A percentile compares a stretch with the other conserved stretches of the same genome.
Evolutionary conservation across 495 filamentous ascomycete species (phyloP).

Genomic region (Xylaria venustula): DNA sequence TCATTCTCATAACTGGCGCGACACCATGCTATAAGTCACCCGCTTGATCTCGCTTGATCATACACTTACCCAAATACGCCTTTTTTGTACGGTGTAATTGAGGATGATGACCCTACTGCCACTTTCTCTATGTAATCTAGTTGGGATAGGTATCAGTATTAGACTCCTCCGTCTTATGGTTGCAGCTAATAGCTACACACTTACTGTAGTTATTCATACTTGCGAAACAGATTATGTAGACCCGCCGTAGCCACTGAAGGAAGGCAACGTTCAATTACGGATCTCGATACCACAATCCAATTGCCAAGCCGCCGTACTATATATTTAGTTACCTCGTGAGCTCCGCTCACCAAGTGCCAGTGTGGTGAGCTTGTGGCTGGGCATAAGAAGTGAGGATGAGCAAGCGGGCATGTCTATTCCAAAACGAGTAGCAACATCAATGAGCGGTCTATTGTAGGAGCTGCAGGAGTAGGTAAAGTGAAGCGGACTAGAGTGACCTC

Average conservation of each 20-base stretch:
- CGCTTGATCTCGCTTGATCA: neutral
- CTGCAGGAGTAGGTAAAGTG: neutral
- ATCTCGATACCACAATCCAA: neutral
- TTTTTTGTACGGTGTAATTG: neutral
- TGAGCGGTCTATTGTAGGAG: neutral
- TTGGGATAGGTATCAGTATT: too few species aligned
- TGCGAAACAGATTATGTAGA: too few species aligned
- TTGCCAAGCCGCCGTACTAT: slow-evolving; percentile 3
- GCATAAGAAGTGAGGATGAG: neutral
- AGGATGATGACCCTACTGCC: neutral
- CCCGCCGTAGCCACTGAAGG: too few species aligned
- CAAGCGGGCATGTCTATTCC: neutral
- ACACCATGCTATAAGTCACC: neutral
- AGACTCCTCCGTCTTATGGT: too few species aligned
- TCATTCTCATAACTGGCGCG: neutral
- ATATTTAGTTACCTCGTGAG: neutral
- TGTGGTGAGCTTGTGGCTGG: neutral
- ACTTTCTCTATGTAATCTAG: too few species aligned
- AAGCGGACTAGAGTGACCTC: neutral
- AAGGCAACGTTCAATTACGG: neutral
- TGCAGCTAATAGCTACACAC: too few species aligned
- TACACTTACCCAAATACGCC: neutral
- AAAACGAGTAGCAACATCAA: neutral
- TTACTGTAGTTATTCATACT: too few species aligned
- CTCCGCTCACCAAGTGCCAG: neutral